phyloP scores from a whole-genome alignment of 352 stramenopile genomes.

The Blastocystis sp. region DNA sequence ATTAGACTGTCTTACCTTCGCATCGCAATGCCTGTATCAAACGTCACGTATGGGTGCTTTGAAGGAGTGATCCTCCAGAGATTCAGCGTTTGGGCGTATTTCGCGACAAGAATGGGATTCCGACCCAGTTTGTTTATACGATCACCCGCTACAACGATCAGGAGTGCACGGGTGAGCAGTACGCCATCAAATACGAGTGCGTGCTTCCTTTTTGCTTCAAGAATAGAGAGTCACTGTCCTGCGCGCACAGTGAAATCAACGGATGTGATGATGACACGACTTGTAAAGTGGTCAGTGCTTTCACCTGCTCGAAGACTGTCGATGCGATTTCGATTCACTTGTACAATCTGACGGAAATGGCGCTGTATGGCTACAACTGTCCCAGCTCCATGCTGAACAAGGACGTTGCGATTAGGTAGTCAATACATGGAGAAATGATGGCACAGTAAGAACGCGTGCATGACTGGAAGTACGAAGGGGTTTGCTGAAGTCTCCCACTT shows the following conservation, averaged over 20 bases:
- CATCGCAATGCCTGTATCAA: conserved; percentile 22
- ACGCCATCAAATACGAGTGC: not conserved
- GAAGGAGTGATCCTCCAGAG: conserved; percentile 19
- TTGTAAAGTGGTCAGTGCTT: conserved; percentile 6
- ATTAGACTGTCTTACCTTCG: conserved; percentile 25
- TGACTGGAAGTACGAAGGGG: not conserved
- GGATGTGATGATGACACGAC: conserved; percentile 12
- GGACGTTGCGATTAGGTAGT: conserved; percentile 3
- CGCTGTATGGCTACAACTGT: conserved; percentile 8
- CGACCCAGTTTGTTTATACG: conserved; percentile 27
- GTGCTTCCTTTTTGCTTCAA: not conserved
- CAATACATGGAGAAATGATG: not conserved
- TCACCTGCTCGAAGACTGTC: not conserved
- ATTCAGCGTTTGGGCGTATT: conserved; percentile 34
- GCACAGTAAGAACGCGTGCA: conserved; percentile 9
- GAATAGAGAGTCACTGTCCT: conserved; percentile 36
- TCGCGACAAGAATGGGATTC: not conserved
- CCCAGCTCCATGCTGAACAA: not conserved
- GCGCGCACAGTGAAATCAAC: not conserved
- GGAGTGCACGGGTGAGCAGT: not conserved
- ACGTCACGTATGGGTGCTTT: not conserved
- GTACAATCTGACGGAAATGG: not conserved
- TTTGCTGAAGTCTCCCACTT: not conserved
- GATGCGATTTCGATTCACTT: not conserved
- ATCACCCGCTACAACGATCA: conserved; percentile 22